Evolutionary conservation across 2,329 filamentous ascomycete species (phyloP), one percentile per base, ranked within the genome.

Genomic region (Neonectria coccinea): DNA sequence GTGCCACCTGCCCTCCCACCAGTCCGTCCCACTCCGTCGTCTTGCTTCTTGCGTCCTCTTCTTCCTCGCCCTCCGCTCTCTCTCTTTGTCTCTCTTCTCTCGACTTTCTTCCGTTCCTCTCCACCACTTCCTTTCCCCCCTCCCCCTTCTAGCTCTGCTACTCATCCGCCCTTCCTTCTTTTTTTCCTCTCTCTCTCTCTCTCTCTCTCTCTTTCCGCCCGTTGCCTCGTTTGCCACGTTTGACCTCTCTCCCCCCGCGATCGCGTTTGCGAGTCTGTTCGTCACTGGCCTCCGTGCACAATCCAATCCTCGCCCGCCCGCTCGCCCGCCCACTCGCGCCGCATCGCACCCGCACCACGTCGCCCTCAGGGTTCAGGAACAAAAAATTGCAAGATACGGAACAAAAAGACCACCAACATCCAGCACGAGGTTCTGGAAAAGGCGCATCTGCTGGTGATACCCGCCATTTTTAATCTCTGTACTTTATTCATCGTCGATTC

Each of bases 61-160:
- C 73, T 73, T 73, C 68, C 70, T 76, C 74, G 73, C 73, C 73
- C 74, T 73, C 68, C 70, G 67, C 67, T 70, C 65, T 65, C 72
- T 71, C 70, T 71, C 68, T 67, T 62, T 71, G 72, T 75, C 72
- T 77, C 71, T 77, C 72, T 67, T 72, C 72, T 69, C 74, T 73
- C 67, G 62, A 73, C 73, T 71, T 71, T 72, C 66, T 68, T 66
- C 69, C 56, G 73, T 67, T 75, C 69, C 67, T 66, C 70, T 73
- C 70, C 71, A 74, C 71, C 68, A 73, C 70, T 75, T 74, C 75
- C 72, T 74, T 74, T 75, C 71, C 71, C 72, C 70, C 73, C 76
- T 70, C 70, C 74, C 56, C 61, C 50, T 67, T 66, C 45, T 53
- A 60, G 59, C 67, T 65, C 75, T 67, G 59, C 53, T 33, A 62